Evolutionary conservation across 1,284 basidiomycete species (phyloP).

Genomic region (Trichosporon asahii): DNA sequence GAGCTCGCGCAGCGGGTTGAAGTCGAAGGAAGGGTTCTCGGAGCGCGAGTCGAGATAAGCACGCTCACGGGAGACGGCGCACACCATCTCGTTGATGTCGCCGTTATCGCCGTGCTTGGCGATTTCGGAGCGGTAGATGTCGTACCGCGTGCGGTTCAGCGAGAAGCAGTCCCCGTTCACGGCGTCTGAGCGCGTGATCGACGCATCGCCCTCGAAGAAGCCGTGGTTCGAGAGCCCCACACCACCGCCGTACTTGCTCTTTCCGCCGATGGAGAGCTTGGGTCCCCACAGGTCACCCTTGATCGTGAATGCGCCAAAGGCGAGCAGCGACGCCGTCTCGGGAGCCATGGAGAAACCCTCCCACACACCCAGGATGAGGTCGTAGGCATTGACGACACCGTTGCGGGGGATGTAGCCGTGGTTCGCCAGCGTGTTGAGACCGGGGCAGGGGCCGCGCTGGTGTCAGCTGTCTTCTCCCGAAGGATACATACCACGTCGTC

Average conservation of each 20-base stretch:
- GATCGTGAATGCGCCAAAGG: neutral
- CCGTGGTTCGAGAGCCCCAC: constrained; percentile 13
- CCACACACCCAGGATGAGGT: constrained; percentile 22
- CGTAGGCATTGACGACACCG: constrained; percentile 35
- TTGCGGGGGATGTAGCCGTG: constrained; percentile 33
- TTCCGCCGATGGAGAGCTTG: constrained; percentile 12
- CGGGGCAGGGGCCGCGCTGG: constrained; percentile 42
- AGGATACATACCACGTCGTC: neutral
- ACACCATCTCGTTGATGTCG: neutral
- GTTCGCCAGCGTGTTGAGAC: constrained; percentile 46
- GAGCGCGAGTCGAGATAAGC: neutral
- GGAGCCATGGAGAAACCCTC: constrained; percentile 14
- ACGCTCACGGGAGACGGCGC: neutral
- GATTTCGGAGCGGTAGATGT: neutral
- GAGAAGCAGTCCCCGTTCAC: neutral
- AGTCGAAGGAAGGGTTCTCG: constrained; percentile 9
- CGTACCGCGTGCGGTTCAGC: neutral
- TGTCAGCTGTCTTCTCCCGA: constrained; percentile 17
- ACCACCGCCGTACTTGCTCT: neutral
- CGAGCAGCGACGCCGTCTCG: constrained; percentile 12
- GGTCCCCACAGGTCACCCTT: constrained; percentile 12
- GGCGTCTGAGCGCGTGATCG: constrained; percentile 14
- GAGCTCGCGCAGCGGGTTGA: constrained; percentile 12
- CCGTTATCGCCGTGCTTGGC: neutral
- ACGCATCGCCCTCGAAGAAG: constrained; percentile 18